Conservation (phyloP, 2,329 filamentous ascomycete species). For the Ophiosphaerella korrae region DNA sequence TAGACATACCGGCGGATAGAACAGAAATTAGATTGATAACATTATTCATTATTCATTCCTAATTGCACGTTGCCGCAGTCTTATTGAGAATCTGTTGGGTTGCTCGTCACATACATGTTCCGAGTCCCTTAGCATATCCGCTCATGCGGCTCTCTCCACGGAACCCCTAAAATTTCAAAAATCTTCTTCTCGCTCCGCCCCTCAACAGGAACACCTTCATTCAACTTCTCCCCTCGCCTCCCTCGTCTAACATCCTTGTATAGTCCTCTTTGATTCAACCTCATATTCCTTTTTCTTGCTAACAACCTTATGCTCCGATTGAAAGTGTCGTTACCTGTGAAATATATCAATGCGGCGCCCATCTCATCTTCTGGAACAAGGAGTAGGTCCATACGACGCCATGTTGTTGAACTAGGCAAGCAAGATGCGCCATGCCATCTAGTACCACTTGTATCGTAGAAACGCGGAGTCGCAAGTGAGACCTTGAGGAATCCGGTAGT, state of each 20-base stretch:
- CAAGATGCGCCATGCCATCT: constrained; percentile 91
- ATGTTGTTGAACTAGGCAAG: constrained; percentile 63
- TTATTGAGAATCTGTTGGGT: neutral
- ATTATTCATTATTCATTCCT: no score
- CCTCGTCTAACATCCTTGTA: constrained; percentile 73
- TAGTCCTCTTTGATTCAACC: constrained; percentile 82
- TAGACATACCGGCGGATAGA: no score
- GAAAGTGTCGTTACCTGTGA: constrained; percentile 94
- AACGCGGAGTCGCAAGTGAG: constrained; percentile 65
- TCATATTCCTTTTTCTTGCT: constrained; percentile 79
- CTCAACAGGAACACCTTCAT: constrained; percentile 73
- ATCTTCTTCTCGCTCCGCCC: constrained; percentile 77
- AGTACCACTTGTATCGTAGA: constrained; percentile 59
- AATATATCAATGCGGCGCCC: constrained; percentile 89
- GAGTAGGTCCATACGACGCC: constrained; percentile 84
- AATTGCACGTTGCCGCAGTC: neutral
- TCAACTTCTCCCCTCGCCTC: constrained; percentile 62
- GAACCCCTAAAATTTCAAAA: constrained; percentile 81
- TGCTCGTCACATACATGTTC: neutral
- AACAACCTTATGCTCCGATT: constrained; percentile 84
- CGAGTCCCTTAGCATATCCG: constrained; percentile 31
- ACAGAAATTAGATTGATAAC: no score
- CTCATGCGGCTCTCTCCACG: constrained; percentile 68
- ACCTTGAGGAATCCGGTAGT: constrained; percentile 69
- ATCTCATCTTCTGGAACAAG: constrained; percentile 79